phyloP scores from a whole-genome alignment of 441 rosid genomes.

The Populus tomentosa region DNA sequence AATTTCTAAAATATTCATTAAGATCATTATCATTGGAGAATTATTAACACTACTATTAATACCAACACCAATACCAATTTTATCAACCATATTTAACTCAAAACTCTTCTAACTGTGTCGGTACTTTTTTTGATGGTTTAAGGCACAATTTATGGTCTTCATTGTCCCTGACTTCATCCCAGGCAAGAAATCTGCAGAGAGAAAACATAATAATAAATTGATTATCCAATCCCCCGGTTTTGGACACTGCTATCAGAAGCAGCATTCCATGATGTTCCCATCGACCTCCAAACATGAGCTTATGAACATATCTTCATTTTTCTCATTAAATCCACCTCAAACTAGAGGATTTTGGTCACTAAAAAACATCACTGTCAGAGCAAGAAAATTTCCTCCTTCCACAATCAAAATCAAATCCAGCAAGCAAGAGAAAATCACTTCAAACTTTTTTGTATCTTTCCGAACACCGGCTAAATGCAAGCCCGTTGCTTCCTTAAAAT shows the following conservation, averaged over 20 bases:
- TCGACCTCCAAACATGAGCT: not conserved
- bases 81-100: too few relatives aligned
- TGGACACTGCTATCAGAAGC: not conserved
- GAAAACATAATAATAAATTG: not conserved
- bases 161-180: slow-evolving; percentile 44
- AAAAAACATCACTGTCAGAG: not conserved
- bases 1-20: too few relatives aligned
- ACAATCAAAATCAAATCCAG: not conserved
- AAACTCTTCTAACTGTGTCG: slow-evolving; percentile 39
- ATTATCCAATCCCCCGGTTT: not conserved
- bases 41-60: too few relatives aligned
- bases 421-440: not conserved
- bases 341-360: not conserved
- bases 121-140: slow-evolving; percentile 47
- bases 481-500: not conserved
- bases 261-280: not conserved
- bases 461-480: not conserved
- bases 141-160: slow-evolving; percentile 39
- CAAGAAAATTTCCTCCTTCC: not conserved
- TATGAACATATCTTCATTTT: not conserved
- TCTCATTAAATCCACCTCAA: not conserved
- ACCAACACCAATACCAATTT: too few relatives aligned
- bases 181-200: slow-evolving; percentile 58
- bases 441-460: not conserved
- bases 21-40: too few relatives aligned